Base-by-base conservation (phyloP, 192 early-diverging fungal genomes). In the Backusella circina region DNA sequence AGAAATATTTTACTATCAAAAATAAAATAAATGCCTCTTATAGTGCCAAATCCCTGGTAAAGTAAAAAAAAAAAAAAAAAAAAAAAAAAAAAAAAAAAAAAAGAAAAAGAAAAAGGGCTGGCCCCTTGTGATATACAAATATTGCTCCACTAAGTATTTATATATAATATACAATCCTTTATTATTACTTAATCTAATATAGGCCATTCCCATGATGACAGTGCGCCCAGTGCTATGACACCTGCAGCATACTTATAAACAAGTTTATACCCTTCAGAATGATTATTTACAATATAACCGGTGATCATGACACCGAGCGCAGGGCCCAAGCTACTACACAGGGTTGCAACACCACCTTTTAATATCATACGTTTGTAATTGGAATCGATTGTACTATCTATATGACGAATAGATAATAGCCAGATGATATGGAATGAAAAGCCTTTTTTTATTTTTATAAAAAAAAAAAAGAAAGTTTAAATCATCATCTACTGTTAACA, bases 321-420 rank as follows among this genome's bases (percentile, higher is more conserved):
- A 64, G 77, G 77, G 7, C 77, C 77, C 38, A 78, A 23, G 32
- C 77, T 69, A 69, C 65, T 69, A 61, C 68, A 78, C n/a, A 78
- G 35, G 5, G 65, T 67, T n/a, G 77, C 65, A 44, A 73, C 50
- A 12, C 15, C 37, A 6, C 77, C 77, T 23, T 72, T 72, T 51
- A 68, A 26, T 33, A 69, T 69, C 66, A 78, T 73, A 2, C 72
- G 39, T 61, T 75, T 35, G 33, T 75, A 67, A 54, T 50, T 44
- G 21, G 31, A 51, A n/a, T 26, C 35, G 3, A 67, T 38, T 4
- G 47, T 23, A 36, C 21, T 5, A 32, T 68, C 61, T 2, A 75
- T 32, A 8, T 64, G 74, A 2, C 44, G 23, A 5, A 16, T 67
- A 0, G 74, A 39, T 16, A 69, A 38, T 32, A 38, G 23, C 74